These are phyloP conservation scores for Panaeolus papilionaceus DNA, from an alignment of 768 basidiomycete genomes.

Conservation along the genomic window DNA sequence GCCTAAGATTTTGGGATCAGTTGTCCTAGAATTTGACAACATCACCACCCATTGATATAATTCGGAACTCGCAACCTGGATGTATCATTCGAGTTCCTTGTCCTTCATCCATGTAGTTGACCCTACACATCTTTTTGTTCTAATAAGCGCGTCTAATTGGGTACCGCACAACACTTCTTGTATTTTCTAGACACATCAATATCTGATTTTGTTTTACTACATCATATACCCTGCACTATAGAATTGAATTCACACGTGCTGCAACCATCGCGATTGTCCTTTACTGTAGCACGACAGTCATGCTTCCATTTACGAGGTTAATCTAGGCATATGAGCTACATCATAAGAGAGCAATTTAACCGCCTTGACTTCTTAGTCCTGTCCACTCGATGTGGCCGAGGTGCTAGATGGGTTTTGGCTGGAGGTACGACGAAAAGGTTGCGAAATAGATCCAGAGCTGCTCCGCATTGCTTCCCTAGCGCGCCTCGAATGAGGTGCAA, in stretches of 20 bases:
- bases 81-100: slow-evolving; percentile 6
- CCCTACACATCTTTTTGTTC: slow-evolving; percentile 1
- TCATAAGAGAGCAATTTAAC: background rate
- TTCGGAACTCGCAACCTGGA: background rate
- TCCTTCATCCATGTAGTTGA: background rate
- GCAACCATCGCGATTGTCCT: background rate
- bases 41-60: background rate
- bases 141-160: background rate
- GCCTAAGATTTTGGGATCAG: background rate
- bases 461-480: background rate
- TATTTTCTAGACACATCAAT: slow-evolving; percentile 3
- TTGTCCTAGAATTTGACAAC: background rate
- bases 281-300: background rate
- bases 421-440: background rate
- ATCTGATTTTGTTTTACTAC: background rate
- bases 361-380: background rate
- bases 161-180: background rate
- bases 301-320: background rate
- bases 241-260: background rate
- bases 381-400: background rate
- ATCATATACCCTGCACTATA: background rate
- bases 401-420: background rate
- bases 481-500: background rate
- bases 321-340: background rate
- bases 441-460: background rate